Evolutionary conservation across 2,329 filamentous ascomycete species (phyloP), one percentile per base, ranked within the genome.

Genomic region (Pezicula neosporulosa): DNA sequence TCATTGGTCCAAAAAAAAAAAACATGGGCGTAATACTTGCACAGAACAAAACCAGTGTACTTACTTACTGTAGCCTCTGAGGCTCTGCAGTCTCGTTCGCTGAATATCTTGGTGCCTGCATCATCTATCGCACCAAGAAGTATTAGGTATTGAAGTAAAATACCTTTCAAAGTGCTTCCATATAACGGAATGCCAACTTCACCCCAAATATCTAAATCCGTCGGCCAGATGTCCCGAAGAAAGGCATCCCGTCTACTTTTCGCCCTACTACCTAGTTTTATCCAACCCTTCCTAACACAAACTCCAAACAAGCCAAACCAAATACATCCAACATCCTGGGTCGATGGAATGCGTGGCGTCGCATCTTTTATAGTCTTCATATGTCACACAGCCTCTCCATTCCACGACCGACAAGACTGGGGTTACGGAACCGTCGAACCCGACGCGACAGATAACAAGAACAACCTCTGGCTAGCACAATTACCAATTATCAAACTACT

Each of bases 301-400:
- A 19, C 16, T 8, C 41, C 41, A 21, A 44, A 28, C 21, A 21
- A 44, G 27, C 18, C 21, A 44, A 27, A 13, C 27, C n/a, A 24
- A 27, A 19, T 50, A 16, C 48, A 50, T 53, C 62, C 62, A 36
- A 74, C 72, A 0, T 70, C 72, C 3, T 75, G 72, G 54, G 66
- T 75, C 42, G 72, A 75, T 57, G 72, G 73, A 33, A 62, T 75
- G 39, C 72, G 72, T 16, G 73, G 73, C 37, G 58, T 76, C 35
- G 72, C 72, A 13, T 68, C 71, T 16, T 56, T 75, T 41, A 51
- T 74, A 35, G 72, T 76, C 55, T 74, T 72, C 56, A 55, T 72
- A 57, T 73, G 68, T 55, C 72, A 75, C 59, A 38, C 37, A 72
- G 41, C 21, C 18, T 15, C 15, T 2, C 41, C 41, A 19, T 44